Conservation (phyloP, 441 rosid species). For the Biscutella laevigata region DNA sequence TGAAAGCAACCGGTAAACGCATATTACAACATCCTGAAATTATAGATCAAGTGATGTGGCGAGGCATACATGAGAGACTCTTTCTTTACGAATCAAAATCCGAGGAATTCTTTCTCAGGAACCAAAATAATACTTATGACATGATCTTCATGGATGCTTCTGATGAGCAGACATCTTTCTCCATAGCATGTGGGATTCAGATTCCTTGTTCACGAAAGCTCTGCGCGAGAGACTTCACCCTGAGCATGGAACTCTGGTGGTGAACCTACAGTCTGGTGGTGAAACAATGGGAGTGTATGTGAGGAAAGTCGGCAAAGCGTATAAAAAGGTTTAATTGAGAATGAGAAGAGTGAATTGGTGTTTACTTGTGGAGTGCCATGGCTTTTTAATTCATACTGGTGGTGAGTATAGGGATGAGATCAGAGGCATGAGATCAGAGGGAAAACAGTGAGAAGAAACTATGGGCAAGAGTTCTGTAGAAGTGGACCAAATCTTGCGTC, state of each 20-base stretch:
- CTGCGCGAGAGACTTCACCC: slow-evolving; percentile 52
- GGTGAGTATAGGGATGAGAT: no score
- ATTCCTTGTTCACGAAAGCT: slow-evolving; percentile 54
- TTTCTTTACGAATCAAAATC: slow-evolving; percentile 69
- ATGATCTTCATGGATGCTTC: slow-evolving; percentile 82
- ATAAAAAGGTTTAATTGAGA: slow-evolving; percentile 40
- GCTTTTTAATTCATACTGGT: slow-evolving; percentile 69
- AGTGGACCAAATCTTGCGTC: slow-evolving; percentile 39
- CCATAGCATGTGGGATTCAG: slow-evolving; percentile 61
- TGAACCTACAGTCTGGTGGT: slow-evolving; percentile 76
- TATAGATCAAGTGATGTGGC: slow-evolving; percentile 60
- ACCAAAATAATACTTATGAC: slow-evolving; percentile 38
- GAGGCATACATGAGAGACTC: slow-evolving; percentile 78
- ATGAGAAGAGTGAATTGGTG: slow-evolving; percentile 32
- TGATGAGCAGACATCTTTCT: slow-evolving; percentile 87
- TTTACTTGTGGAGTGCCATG: slow-evolving; percentile 67
- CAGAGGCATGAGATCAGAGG: slow-evolving; percentile 35
- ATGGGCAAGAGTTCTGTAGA: slow-evolving; percentile 36
- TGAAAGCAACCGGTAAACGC: slow-evolving; percentile 38
- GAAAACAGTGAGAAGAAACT: slow-evolving; percentile 27
- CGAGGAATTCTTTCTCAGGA: slow-evolving; percentile 47
- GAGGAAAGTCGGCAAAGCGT: slow-evolving; percentile 47
- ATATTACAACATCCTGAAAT: slow-evolving; percentile 31
- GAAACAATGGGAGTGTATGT: slow-evolving; percentile 43
- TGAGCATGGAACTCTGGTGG: slow-evolving; percentile 71